These are phyloP conservation scores for Verticillium nubilum DNA, from an alignment of 2,329 filamentous ascomycete genomes.

Conservation along the genomic window DNA sequence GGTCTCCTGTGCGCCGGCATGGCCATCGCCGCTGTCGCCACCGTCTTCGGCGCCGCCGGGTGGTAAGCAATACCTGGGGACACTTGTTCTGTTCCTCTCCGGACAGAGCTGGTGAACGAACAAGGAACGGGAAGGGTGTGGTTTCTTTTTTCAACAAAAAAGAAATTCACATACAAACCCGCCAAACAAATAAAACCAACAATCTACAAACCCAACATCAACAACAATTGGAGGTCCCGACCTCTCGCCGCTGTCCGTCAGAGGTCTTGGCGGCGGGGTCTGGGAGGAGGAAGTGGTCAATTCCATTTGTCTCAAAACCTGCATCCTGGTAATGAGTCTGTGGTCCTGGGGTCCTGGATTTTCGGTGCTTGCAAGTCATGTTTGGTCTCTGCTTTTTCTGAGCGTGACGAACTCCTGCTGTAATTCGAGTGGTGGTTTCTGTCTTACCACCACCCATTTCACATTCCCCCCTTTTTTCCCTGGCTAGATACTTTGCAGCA, in stretches of 20 bases:
- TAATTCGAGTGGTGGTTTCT: neutral
- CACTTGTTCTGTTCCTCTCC: neutral
- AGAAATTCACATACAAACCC: neutral
- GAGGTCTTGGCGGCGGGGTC: neutral
- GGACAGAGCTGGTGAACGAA: neutral
- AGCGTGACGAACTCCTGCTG: neutral
- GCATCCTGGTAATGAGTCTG: neutral
- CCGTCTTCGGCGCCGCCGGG: conserved; percentile 4
- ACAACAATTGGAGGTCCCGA: neutral
- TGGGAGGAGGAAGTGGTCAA: neutral
- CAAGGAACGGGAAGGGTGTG: neutral
- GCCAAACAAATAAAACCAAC: neutral
- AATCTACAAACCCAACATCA: neutral
- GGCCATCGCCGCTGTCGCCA: conserved; percentile 3
- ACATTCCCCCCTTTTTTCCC: neutral
- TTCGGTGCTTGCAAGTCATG: neutral
- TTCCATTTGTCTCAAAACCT: neutral
- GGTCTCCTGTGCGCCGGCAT: neutral
- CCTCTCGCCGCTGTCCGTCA: neutral
- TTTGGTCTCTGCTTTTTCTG: neutral
- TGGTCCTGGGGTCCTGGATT: neutral
- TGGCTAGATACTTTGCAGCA: neutral
- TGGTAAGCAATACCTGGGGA: neutral
- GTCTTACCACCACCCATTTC: neutral
- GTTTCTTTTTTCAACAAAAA: neutral